Evolutionary conservation across 202 grass and related monocot genomes (phyloP).

Genomic region (Zoysia matrella): DNA sequence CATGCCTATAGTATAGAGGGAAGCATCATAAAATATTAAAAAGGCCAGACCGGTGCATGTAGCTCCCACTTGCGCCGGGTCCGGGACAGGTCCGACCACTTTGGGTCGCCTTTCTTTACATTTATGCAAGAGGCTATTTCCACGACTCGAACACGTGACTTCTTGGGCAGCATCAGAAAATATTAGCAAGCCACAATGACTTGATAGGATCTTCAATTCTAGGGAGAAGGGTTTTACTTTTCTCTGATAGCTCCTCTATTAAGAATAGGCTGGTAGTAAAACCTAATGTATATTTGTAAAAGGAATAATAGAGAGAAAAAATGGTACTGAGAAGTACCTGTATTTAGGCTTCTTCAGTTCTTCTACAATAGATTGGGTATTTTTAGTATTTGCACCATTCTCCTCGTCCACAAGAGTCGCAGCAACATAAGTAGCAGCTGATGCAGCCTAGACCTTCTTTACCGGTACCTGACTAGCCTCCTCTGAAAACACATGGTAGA

Average conservation of each 20-base stretch:
- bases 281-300: neutral
- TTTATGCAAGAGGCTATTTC: too few species aligned
- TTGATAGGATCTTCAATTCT: neutral
- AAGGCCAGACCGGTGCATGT: too few species aligned
- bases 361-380: conserved; percentile 46
- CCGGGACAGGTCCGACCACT: too few species aligned
- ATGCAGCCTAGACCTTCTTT: conserved; percentile 27
- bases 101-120: too few species aligned
- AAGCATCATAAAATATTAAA: too few species aligned
- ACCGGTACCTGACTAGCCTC: conserved; percentile 45
- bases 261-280: conserved; percentile 7
- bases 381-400: conserved; percentile 30
- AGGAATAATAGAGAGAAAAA: too few species aligned
- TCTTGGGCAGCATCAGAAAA: conserved; percentile 17
- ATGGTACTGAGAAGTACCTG: conserved; percentile 29
- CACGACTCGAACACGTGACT: too few species aligned
- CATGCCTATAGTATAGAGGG: conserved; percentile 69
- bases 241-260: neutral
- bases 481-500: conserved; percentile 42
- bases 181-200: conserved; percentile 14
- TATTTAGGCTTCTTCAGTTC: conserved; percentile 59
- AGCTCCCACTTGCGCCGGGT: too few species aligned
- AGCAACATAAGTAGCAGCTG: conserved; percentile 33
- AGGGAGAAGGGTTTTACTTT: neutral
- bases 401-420: conserved; percentile 36